Conservation (phyloP, 1,284 basidiomycete species). For the Ganoderma resinaceum region DNA sequence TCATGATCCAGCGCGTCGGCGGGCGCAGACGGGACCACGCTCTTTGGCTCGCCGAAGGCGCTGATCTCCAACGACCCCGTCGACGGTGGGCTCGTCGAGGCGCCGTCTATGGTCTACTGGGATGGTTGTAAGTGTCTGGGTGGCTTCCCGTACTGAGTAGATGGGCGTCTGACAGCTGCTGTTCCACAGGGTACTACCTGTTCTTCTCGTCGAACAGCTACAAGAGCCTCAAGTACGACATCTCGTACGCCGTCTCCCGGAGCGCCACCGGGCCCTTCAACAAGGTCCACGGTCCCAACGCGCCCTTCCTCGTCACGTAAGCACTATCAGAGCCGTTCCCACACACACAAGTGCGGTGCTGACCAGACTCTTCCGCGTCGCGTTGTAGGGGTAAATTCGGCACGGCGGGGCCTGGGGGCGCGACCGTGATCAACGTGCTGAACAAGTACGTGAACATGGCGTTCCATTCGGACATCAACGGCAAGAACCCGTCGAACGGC, state of each 20-base stretch:
- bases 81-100: constrained; percentile 36
- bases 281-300: constrained; percentile 19
- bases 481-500: constrained; percentile 10
- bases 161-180: neutral
- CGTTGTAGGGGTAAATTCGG: constrained; percentile 1
- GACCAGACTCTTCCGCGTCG: neutral
- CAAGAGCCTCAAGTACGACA: constrained; percentile 31
- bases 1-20: constrained; percentile 27
- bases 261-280: constrained; percentile 34
- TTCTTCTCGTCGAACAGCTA: constrained; percentile 35
- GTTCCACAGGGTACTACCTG: constrained; percentile 23
- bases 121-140: neutral
- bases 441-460: constrained; percentile 18
- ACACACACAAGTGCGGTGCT: neutral
- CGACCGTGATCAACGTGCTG: constrained; percentile 12
- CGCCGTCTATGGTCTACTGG: constrained; percentile 23
- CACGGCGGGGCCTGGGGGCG: constrained; percentile 10
- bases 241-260: constrained; percentile 33
- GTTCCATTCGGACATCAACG: constrained; percentile 18
- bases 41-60: constrained; percentile 25
- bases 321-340: neutral
- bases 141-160: too few relatives aligned
- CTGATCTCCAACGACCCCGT: constrained; percentile 20
- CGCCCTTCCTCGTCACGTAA: constrained; percentile 12
- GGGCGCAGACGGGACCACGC: constrained; percentile 32